Conservation (phyloP, 306 rosid genomes). For the Cucumis sativus region DNA sequence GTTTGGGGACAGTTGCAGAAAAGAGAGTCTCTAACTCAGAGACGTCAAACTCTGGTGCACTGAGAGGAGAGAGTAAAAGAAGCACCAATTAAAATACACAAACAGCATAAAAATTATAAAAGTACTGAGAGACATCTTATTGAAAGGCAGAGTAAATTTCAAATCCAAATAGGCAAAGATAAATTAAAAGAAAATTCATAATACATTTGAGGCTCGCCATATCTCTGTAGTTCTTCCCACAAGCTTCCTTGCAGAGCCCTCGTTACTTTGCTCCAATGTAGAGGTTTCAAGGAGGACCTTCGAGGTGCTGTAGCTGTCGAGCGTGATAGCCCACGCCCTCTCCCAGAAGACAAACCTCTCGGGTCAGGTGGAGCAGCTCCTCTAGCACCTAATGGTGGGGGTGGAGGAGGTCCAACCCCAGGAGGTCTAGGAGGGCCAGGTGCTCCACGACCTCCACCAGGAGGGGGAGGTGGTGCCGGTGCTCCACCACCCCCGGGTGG, state of each 20-base stretch:
- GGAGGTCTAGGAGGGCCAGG: slow-evolving; percentile 53
- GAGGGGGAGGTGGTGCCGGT: slow-evolving; percentile 4
- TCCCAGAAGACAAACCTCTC: slow-evolving; percentile 41
- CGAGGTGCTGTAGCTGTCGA: slow-evolving; percentile 40
- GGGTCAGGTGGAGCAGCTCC: slow-evolving; percentile 36
- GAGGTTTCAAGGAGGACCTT: slow-evolving; percentile 74
- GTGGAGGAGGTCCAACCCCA: slow-evolving; percentile 44
- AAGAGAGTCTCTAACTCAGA: slow-evolving; percentile 87
- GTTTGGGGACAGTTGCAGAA: slow-evolving; percentile 78
- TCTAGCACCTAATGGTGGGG: slow-evolving; percentile 48
- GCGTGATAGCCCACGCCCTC: slow-evolving; percentile 85
- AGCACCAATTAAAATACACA: neutral
- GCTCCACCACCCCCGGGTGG: slow-evolving; percentile 1
- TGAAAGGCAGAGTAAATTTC: neutral
- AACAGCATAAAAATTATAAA: neutral
- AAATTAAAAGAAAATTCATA: slow-evolving; percentile 6
- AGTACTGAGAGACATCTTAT: neutral
- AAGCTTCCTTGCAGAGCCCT: slow-evolving; percentile 94
- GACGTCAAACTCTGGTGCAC: slow-evolving; percentile 90
- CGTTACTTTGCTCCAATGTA: slow-evolving; percentile 95
- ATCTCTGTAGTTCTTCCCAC: slow-evolving; percentile 93
- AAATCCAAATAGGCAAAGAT: neutral
- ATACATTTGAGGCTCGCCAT: slow-evolving; percentile 79
- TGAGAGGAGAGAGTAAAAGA: slow-evolving; percentile 20
- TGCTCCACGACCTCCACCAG: neutral